Evolutionary conservation across 768 basidiomycete species (phyloP), one percentile per base, ranked within the genome.

Genomic region (Tulasnella sp.): DNA sequence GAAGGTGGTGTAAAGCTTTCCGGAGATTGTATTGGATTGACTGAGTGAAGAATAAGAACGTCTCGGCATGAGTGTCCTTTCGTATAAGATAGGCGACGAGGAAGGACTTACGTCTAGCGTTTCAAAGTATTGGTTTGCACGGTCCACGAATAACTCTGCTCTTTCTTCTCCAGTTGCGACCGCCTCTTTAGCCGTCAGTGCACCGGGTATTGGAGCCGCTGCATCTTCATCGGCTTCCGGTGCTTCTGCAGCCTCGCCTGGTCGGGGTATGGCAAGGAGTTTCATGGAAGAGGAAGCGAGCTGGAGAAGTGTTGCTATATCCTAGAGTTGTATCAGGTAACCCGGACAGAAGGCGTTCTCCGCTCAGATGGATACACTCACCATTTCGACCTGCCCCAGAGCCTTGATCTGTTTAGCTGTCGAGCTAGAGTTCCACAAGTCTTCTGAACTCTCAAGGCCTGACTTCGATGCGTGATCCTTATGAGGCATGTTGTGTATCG

Each of bases 121-220:
- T 35, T 75, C 6, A 67, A 74, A 74, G 32, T 74, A 74, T 32
- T 62, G 74, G 16, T 75, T 73, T 40, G 74, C 74, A 34, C 67
- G 62, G 9, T 74, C 47, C 14, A 74, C 72, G 36, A 74, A 74
- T 19, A 73, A 36, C 32, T 74, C 74, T 22, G 73, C 52, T 9
- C 74, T 34, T 47, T 74, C 74, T 29, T 74, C 74, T 11, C 74
- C 73, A 22, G 71, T 72, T 32, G 71, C 62, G 14, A 62, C 62
- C 17, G 62, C 71, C 39, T 72, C 71, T 63, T 29, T 72, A 26
- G 67, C 16, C 6, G 39, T 69, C 22, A 69, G 67, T 2, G 39
- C 29, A 17, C 39, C 67, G 16, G 22, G 32, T 41, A 71, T 41
- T 14, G 73, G 39, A 22, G 62, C 40, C 11, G 47, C 11, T 1